Percentiles rank a stretch among this genome's conserved stretches.
Evolutionary conservation across 352 stramenopile species (phyloP).

Genomic region (Globisporangium sylvaticum): DNA sequence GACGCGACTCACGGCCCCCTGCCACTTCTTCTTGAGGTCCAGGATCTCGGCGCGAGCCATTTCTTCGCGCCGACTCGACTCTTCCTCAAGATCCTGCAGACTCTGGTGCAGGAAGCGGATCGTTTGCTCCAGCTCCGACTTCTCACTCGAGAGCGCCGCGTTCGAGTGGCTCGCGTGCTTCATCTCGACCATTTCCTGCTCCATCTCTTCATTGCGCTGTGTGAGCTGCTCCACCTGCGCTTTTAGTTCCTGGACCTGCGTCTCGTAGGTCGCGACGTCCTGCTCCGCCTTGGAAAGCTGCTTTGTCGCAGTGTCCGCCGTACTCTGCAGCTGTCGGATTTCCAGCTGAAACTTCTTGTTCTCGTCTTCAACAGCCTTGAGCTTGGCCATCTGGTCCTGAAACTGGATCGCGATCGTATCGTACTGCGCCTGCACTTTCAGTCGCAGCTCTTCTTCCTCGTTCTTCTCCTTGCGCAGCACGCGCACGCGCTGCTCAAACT

Average conservation of each 20-base stretch:
- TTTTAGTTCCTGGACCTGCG: slow-evolving; percentile 24
- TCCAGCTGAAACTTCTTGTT: slow-evolving; percentile 39
- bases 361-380: slow-evolving; percentile 48
- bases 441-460: slow-evolving; percentile 56
- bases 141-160: slow-evolving; percentile 45
- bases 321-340: slow-evolving; percentile 25
- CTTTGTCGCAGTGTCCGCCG: slow-evolving; percentile 18
- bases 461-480: slow-evolving; percentile 76
- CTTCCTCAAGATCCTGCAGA: slow-evolving; percentile 47
- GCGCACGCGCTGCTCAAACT: slow-evolving; percentile 66
- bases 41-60: slow-evolving; percentile 47
- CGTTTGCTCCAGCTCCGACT: slow-evolving; percentile 53
- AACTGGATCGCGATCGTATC: slow-evolving; percentile 45
- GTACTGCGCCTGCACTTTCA: slow-evolving; percentile 49
- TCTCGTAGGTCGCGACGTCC: slow-evolving; percentile 13
- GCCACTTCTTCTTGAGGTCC: slow-evolving; percentile 76
- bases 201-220: slow-evolving; percentile 29
- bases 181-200: slow-evolving; percentile 33
- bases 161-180: slow-evolving; percentile 46
- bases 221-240: slow-evolving; percentile 26
- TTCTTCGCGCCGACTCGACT: slow-evolving; percentile 56
- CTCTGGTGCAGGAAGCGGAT: slow-evolving; percentile 60
- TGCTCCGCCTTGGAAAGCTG: slow-evolving; percentile 35
- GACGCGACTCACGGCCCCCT: slow-evolving; percentile 62
- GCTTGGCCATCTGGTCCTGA: slow-evolving; percentile 39